Evolutionary conservation across 306 rosid species (phyloP).

Genomic region (Prunus kanzakura): DNA sequence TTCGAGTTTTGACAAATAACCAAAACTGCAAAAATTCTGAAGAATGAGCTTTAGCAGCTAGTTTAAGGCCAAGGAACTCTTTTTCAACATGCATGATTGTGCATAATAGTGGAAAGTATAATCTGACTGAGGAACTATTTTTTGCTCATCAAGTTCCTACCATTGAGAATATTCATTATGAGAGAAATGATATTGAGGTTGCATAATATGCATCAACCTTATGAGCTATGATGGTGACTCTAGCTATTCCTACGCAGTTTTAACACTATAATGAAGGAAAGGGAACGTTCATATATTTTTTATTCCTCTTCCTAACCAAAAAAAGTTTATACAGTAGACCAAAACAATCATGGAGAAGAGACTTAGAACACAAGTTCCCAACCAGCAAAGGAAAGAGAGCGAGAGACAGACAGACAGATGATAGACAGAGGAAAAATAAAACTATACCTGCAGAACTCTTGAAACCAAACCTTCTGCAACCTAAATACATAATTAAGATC

Average conservation of each 20-base stretch:
- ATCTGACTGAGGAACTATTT: neutral
- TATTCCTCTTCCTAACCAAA: neutral
- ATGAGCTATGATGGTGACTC: neutral
- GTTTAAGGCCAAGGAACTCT: neutral
- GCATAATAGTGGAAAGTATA: neutral
- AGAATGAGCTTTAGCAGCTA: neutral
- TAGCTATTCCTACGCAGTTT: neutral
- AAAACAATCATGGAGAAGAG: neutral
- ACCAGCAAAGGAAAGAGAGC: neutral
- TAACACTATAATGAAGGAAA: neutral
- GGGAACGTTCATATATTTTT: neutral
- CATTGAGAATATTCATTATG: neutral
- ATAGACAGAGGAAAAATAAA: neutral
- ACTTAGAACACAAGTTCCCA: neutral
- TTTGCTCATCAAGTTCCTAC: neutral
- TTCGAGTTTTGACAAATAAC: neutral
- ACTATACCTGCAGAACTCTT: slow-evolving; percentile 76
- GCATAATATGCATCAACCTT: neutral
- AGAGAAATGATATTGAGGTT: neutral
- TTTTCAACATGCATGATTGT: neutral
- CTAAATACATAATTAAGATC: slow-evolving; percentile 83
- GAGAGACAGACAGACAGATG: neutral
- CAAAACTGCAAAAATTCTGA: neutral
- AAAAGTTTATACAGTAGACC: neutral
- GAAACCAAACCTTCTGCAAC: slow-evolving; percentile 76